These are phyloP conservation scores for Mortierella sp. DNA, from an alignment of 371 early-diverging fungal genomes.

Conservation along the genomic window DNA sequence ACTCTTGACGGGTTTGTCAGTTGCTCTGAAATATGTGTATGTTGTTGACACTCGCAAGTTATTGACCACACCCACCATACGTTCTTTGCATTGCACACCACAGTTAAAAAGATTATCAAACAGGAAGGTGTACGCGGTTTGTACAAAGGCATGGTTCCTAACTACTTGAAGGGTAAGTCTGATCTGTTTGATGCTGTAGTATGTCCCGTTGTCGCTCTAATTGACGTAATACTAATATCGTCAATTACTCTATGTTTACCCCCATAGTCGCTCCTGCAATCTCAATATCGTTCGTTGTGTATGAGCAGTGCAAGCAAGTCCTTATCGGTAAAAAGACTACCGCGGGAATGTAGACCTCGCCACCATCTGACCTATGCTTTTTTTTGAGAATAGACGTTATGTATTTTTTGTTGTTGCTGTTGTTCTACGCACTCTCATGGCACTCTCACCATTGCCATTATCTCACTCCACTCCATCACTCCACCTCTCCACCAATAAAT, in stretches of 20 bases:
- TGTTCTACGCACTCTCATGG: background rate
- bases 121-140: constrained; percentile 85
- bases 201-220: background rate
- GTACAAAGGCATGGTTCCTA: constrained; percentile 86
- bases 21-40: background rate
- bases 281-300: constrained; percentile 88
- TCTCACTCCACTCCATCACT: constrained; percentile 6
- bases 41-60: background rate
- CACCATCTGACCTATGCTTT: too few species aligned
- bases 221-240: background rate
- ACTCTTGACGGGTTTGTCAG: background rate
- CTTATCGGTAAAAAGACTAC: constrained; percentile 61
- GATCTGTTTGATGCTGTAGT: background rate
- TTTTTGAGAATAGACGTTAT: background rate
- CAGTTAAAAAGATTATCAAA: constrained; percentile 70
- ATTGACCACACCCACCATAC: background rate
- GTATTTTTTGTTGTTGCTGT: background rate
- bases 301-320: constrained; percentile 79
- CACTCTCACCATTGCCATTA: background rate
- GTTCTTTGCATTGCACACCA: background rate
- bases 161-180: constrained; percentile 76
- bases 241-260: background rate
- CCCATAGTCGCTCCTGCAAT: constrained; percentile 84
- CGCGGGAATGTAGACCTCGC: constrained; percentile 46
- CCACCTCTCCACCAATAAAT: background rate